phyloP scores from a whole-genome alignment of 495 filamentous ascomycete species.

The Acidomyces sp. region DNA sequence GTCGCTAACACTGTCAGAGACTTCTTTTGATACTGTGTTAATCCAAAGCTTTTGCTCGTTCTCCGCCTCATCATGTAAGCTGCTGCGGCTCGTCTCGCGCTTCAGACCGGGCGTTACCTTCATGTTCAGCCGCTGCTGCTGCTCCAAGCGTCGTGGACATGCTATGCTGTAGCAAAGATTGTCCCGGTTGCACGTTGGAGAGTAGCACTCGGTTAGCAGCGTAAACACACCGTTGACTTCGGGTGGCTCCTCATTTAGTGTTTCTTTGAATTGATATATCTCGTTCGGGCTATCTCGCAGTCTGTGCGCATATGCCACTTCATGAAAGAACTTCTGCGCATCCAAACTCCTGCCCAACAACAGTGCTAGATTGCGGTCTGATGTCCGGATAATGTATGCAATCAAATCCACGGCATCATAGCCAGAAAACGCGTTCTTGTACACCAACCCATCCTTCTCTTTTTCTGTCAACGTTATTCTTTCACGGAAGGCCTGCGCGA shows the following conservation, averaged over 20 bases:
- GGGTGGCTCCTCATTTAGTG: constrained; percentile 73
- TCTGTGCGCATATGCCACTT: constrained; percentile 96
- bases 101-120: constrained; percentile 80
- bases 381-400: constrained; percentile 87
- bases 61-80: constrained; percentile 72
- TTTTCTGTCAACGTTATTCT: constrained; percentile 70
- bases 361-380: constrained; percentile 85
- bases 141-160: constrained; percentile 85
- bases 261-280: constrained; percentile 94
- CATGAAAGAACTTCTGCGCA: constrained; percentile 98
- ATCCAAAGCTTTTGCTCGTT: constrained; percentile 99
- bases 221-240: constrained; percentile 96
- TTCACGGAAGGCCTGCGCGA: constrained; percentile 81
- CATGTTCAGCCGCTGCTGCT: constrained; percentile 84
- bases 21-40: constrained; percentile 89
- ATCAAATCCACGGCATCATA: constrained; percentile 92
- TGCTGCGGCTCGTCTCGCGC: constrained; percentile 63
- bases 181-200: constrained; percentile 88
- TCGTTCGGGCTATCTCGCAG: constrained; percentile 80
- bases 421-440: constrained; percentile 92
- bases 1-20: constrained; percentile 78
- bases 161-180: constrained; percentile 97
- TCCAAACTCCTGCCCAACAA: constrained; percentile 88
- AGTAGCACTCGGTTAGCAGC: constrained; percentile 91
- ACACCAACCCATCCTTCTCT: constrained; percentile 91